These are phyloP conservation scores for Pythium aristosporum DNA, from an alignment of 352 stramenopile species.

Conservation along the genomic window DNA sequence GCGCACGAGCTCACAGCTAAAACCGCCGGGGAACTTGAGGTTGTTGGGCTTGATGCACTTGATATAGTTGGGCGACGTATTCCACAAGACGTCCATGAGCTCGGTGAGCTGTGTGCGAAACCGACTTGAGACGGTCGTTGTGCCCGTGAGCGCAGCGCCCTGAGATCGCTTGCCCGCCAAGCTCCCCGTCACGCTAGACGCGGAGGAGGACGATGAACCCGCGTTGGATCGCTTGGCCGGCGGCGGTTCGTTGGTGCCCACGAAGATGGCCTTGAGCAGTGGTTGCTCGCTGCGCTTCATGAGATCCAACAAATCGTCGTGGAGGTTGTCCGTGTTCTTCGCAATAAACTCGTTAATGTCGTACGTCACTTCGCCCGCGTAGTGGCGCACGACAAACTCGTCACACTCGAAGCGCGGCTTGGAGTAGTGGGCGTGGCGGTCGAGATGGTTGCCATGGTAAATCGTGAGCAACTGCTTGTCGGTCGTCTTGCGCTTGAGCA, in stretches of 20 bases:
- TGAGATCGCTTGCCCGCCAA: constrained; percentile 12
- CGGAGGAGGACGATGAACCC: not conserved
- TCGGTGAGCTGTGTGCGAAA: constrained; percentile 79
- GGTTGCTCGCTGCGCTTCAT: constrained; percentile 62
- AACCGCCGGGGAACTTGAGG: constrained; percentile 87
- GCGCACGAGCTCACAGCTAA: constrained; percentile 86
- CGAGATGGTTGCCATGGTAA: constrained; percentile 73
- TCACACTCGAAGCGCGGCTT: constrained; percentile 82
- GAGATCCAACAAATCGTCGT: constrained; percentile 84
- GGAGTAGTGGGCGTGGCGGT: constrained; percentile 66
- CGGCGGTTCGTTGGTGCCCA: not conserved
- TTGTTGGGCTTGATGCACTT: constrained; percentile 96
- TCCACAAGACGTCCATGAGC: constrained; percentile 81
- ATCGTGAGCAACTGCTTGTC: constrained; percentile 85
- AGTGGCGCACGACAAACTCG: constrained; percentile 85
- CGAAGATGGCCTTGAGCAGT: constrained; percentile 67
- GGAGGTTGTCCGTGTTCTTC: constrained; percentile 90
- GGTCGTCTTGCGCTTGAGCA: constrained; percentile 84
- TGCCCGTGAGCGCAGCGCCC: constrained; percentile 43
- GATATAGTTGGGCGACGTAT: constrained; percentile 92
- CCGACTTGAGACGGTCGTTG: constrained; percentile 65
- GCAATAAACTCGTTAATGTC: constrained; percentile 82
- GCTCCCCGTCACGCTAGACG: not conserved
- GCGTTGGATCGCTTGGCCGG: constrained; percentile 19
- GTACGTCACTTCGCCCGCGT: constrained; percentile 81